Conservation (phyloP, 192 early-diverging fungal genomes). For the Backusella luteola region DNA sequence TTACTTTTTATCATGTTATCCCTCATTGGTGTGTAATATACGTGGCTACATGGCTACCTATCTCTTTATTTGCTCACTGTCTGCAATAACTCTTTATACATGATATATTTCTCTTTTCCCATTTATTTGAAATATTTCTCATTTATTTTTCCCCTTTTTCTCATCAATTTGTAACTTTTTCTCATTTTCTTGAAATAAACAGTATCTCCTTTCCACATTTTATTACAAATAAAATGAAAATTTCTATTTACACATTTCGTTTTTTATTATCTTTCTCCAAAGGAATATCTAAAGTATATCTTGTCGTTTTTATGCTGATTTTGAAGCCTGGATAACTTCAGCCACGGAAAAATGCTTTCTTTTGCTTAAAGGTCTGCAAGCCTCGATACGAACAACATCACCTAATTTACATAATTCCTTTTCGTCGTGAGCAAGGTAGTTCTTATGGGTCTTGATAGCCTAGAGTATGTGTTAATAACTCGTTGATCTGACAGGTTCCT, state of each 20-base stretch:
- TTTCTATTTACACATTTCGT: constrained; percentile 3
- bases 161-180: no score
- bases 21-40: no score
- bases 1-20: no score
- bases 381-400: constrained; percentile 90
- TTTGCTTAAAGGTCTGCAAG: constrained; percentile 83
- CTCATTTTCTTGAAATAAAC: no score
- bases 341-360: constrained; percentile 88
- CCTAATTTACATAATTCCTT: constrained; percentile 78
- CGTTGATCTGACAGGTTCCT: background rate
- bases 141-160: no score
- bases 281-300: background rate
- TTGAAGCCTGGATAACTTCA: constrained; percentile 60
- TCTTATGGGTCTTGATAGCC: constrained; percentile 80
- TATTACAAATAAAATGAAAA: background rate
- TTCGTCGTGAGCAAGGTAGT: constrained; percentile 88
- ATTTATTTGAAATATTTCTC: no score
- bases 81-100: no score
- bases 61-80: no score
- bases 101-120: no score
- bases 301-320: background rate
- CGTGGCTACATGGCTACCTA: no score
- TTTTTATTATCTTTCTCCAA: background rate
- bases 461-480: constrained; percentile 27
- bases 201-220: background rate